Conservation (phyloP, 257 asterid species). For the Sherardia arvensis region DNA sequence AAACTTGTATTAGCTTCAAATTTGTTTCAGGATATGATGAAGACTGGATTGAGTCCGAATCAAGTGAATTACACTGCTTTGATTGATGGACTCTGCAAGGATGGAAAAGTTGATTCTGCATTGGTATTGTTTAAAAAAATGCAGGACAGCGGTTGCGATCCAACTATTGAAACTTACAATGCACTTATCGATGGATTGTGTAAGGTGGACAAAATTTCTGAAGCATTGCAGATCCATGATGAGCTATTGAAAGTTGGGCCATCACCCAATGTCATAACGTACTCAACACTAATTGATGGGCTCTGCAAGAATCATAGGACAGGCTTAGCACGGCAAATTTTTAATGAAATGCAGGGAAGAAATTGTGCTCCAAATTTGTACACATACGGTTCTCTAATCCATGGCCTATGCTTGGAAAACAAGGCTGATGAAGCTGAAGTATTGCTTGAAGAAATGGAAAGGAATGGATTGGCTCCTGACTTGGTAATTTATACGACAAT, state of each 20-base stretch:
- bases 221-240: conserved; percentile 44
- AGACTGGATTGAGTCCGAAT: conserved; percentile 67
- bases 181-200: conserved; percentile 65
- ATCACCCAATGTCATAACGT: conserved; percentile 68
- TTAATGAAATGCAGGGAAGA: conserved; percentile 56
- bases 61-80: conserved; percentile 50
- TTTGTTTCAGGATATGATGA: conserved; percentile 66
- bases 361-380: conserved; percentile 67
- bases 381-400: conserved; percentile 66
- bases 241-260: conserved; percentile 54
- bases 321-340: conserved; percentile 55
- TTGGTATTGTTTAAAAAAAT: conserved; percentile 42
- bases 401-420: conserved; percentile 71
- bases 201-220: conserved; percentile 45
- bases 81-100: conserved; percentile 75
- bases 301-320: conserved; percentile 60
- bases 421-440: conserved; percentile 51
- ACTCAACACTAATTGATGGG: conserved; percentile 69
- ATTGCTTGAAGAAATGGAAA: conserved; percentile 55
- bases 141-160: conserved; percentile 45
- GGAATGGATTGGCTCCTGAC: conserved; percentile 54
- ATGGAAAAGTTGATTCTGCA: conserved; percentile 66
- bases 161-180: conserved; percentile 56
- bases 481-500: conserved; percentile 69
- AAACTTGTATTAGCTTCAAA: conserved; percentile 48